Conservation (phyloP, 2,329 filamentous ascomycete genomes). For the Lachnellula occidentalis region DNA sequence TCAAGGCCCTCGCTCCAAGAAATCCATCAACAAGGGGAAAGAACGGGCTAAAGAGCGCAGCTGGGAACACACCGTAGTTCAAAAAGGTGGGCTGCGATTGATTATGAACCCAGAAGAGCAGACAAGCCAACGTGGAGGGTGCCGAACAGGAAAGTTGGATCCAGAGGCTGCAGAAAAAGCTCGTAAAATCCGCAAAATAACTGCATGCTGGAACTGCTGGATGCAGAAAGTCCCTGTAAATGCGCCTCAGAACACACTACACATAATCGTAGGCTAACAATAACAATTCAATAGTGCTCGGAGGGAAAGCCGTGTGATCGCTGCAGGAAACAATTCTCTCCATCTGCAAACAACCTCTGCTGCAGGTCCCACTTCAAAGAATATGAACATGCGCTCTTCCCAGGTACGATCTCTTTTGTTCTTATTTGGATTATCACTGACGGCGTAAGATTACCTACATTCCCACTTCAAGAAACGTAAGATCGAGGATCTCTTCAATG, state of each 20-base stretch:
- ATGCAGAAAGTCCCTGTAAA: conserved; percentile 19
- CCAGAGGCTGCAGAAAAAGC: conserved; percentile 18
- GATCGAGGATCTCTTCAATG: conserved; percentile 22
- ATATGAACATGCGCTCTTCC: conserved; percentile 18
- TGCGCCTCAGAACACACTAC: background rate
- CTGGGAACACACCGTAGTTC: conserved; percentile 13
- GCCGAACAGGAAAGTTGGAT: conserved; percentile 17
- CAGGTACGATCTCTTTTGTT: conserved; percentile 10
- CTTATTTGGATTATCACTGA: conserved; percentile 1
- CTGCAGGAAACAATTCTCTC: conserved; percentile 16
- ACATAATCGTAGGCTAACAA: background rate
- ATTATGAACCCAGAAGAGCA: conserved; percentile 5
- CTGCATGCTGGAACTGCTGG: conserved; percentile 25
- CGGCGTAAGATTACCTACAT: conserved; percentile 15
- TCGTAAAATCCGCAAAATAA: conserved; percentile 14
- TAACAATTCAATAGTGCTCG: conserved; percentile 15
- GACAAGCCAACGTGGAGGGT: conserved; percentile 6
- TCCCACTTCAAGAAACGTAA: conserved; percentile 22
- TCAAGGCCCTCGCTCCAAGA: background rate
- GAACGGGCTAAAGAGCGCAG: conserved; percentile 2
- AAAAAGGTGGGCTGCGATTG: conserved; percentile 7
- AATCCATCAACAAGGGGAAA: conserved; percentile 7
- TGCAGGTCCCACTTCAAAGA: conserved; percentile 20
- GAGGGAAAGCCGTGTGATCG: conserved; percentile 16
- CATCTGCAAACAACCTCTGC: conserved; percentile 11